Evolutionary conservation across 345 rosid genomes (phyloP).

Genomic region (Salix udensis): DNA sequence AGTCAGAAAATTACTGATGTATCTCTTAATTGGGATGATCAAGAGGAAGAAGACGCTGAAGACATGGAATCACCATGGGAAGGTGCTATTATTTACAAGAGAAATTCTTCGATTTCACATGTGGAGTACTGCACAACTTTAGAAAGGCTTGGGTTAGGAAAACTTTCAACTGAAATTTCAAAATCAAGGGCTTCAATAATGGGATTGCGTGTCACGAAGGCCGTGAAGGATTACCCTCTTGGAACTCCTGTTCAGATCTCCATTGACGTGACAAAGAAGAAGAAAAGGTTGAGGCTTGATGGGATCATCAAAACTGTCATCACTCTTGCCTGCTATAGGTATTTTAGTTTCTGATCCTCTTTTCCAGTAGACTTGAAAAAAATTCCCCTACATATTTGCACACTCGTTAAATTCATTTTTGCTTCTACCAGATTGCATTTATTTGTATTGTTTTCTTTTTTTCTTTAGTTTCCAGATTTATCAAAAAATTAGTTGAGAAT

Average conservation of each 20-base stretch:
- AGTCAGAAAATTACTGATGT: conserved; percentile 37
- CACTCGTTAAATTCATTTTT: no score
- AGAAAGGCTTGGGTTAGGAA: conserved; percentile 88
- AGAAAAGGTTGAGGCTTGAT: conserved; percentile 75
- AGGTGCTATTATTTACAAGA: conserved; percentile 72
- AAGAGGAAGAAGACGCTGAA: conserved; percentile 34
- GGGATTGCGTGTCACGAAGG: conserved; percentile 89
- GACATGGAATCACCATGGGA: conserved; percentile 80
- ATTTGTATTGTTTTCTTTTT: no score
- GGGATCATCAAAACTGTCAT: conserved; percentile 82
- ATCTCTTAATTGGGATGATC: conserved; percentile 57
- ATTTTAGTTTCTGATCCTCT: conserved; percentile 9
- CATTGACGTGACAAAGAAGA: conserved; percentile 71
- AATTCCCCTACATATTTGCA: not conserved
- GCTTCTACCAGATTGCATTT: no score
- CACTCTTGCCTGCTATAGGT: conserved; percentile 80
- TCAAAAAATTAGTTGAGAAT: no score
- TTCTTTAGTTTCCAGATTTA: no score
- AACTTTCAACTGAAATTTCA: conserved; percentile 58
- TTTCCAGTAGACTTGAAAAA: not conserved
- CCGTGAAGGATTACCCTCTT: conserved; percentile 70
- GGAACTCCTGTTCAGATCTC: conserved; percentile 96
- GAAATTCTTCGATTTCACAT: conserved; percentile 68
- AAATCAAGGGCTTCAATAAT: conserved; percentile 67
- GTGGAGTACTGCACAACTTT: conserved; percentile 83